Base-by-base conservation (phyloP, 2,329 filamentous ascomycete species). In the Xylariaceae sp. region DNA sequence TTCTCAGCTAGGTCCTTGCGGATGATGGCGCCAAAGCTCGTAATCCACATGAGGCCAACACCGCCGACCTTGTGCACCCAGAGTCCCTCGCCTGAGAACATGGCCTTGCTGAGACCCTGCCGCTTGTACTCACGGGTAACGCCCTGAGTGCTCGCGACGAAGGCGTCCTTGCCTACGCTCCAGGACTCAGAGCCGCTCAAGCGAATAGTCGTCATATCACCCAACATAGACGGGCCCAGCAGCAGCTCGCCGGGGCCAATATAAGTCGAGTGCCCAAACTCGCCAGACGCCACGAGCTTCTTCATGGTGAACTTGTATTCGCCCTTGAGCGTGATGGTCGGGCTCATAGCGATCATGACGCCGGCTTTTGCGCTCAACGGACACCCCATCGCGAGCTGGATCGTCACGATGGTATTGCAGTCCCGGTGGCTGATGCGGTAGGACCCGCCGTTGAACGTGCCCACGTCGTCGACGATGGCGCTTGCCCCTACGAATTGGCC, bases 391-490 rank as follows among this genome's bases (percentile, higher is more conserved):
- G 92, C 92, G 37, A 97, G 70, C 65, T 96, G 92, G 19, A 96
- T 68, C 0, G 91, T 97, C 50, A 96, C 67, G 55, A 96, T 85
- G 1, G 87, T 90, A 65, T 97, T 98, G 47, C 82, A 85, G 65
- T 96, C 90, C 19, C 93, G 79, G 63, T 98, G 93, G 60, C 88
- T 93, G 62, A 97, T 90, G 35, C 93, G 79, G 64, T 92, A 98
- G 61, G 87, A 92, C 11, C 93, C 93, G 14, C 93, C 93, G 63
- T 97, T 97, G 73, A 97, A 98, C 0, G 86, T 93, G n/a, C 93
- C 93, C 2, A 95, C 81, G 56, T 95, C 91, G 65, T 97, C 93
- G 22, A 81, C 73, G 1, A 78, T 76, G 1, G 84, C 71, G 23
- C 68, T 67, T 0, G 78, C 81, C 20, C 86, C 87, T 5, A 74